Conservation (phyloP, 768 basidiomycete genomes). For the Chiua virens region DNA sequence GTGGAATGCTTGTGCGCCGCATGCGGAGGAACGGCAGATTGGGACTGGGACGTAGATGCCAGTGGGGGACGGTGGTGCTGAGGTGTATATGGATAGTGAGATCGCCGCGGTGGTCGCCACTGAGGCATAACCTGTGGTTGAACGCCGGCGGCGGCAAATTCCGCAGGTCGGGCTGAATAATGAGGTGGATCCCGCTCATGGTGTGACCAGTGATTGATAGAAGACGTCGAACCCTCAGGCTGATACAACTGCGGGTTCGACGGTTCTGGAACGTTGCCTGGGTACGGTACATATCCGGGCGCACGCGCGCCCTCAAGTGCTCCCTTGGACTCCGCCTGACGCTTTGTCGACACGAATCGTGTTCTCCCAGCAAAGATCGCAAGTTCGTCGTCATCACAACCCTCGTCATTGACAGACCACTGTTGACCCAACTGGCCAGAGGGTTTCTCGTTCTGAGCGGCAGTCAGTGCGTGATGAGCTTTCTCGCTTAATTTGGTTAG, state of each 20-base stretch:
- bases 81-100: slow-evolving; percentile 28
- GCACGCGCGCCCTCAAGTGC: slow-evolving; percentile 4
- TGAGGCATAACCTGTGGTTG: slow-evolving; percentile 15
- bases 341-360: slow-evolving; percentile 54
- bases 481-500: slow-evolving; percentile 62
- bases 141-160: slow-evolving; percentile 5
- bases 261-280: not conserved
- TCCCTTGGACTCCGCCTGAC: slow-evolving; percentile 24
- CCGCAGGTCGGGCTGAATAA: slow-evolving; percentile 2
- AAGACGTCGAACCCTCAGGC: slow-evolving; percentile 11
- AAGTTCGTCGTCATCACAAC: slow-evolving; percentile 58
- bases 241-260: slow-evolving; percentile 12
- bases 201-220: slow-evolving; percentile 15
- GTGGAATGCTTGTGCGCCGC: slow-evolving; percentile 19
- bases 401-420: slow-evolving; percentile 55
- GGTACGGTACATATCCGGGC: not conserved
- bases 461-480: slow-evolving; percentile 55
- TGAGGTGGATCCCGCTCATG: slow-evolving; percentile 16
- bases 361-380: slow-evolving; percentile 69
- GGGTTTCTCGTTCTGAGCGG: slow-evolving; percentile 38
- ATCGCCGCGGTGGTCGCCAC: slow-evolving; percentile 29
- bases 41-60: slow-evolving; percentile 1
- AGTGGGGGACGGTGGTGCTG: slow-evolving; percentile 14
- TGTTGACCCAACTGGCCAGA: slow-evolving; percentile 35
- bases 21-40: slow-evolving; percentile 6